These are phyloP conservation scores for Leishmania aethiopica DNA, from an alignment of 208 protist genomes.

Conservation along the genomic window DNA sequence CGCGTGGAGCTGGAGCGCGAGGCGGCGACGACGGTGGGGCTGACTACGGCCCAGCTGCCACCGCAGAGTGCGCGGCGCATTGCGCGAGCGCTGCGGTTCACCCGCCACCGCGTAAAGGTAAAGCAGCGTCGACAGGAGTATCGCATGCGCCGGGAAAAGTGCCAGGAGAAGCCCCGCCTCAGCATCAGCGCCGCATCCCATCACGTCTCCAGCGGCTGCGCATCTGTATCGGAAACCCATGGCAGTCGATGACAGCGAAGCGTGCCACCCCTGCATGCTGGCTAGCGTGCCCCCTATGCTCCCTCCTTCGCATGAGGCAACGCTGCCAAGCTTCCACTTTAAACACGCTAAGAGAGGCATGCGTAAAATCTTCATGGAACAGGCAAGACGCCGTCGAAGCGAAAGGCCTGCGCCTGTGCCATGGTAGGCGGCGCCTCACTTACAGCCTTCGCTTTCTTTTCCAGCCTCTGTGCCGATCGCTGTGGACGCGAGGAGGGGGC, in stretches of 20 bases:
- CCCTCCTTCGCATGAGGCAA: not conserved
- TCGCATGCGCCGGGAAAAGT: constrained; percentile 6
- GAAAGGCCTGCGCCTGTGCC: not conserved
- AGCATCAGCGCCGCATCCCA: not conserved
- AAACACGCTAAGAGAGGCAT: not conserved
- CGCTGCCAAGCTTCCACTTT: not conserved
- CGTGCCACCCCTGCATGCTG: not conserved
- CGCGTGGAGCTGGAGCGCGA: constrained; percentile 36
- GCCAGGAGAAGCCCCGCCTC: not conserved
- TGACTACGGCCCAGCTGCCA: constrained; percentile 10
- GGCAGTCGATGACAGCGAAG: not conserved
- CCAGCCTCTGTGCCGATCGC: not conserved
- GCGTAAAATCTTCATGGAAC: too few species aligned
- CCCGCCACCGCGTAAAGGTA: constrained; percentile 17
- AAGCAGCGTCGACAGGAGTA: constrained; percentile 13
- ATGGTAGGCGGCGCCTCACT: not conserved
- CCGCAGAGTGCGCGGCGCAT: constrained; percentile 31
- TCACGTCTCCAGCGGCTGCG: not conserved
- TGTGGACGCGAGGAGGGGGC: not conserved
- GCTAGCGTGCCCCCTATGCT: not conserved
- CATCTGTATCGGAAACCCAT: not conserved
- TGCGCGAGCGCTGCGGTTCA: constrained; percentile 35
- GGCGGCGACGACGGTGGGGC: constrained; percentile 32
- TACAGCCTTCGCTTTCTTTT: too few species aligned
- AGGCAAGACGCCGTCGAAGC: not conserved